Conservation (phyloP, 2,329 filamentous ascomycete species). For the Madurella fahalii region DNA sequence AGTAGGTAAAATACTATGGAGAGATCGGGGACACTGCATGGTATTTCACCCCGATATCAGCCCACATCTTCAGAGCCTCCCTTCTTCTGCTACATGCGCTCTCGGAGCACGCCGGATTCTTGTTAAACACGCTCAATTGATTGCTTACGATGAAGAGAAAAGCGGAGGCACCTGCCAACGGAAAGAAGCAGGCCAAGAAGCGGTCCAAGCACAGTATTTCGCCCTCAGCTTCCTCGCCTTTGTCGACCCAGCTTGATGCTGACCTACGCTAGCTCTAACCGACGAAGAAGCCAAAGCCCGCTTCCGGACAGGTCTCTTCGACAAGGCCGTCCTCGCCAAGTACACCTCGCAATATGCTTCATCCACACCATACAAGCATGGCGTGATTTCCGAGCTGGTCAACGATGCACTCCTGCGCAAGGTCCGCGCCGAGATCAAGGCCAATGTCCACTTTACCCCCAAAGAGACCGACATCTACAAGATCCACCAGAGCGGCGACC, state of each 20-base stretch:
- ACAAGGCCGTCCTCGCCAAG: slow-evolving; percentile 50
- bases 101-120: neutral
- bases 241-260: slow-evolving; percentile 4
- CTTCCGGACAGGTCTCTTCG: slow-evolving; percentile 65
- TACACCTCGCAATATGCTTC: slow-evolving; percentile 61
- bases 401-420: slow-evolving; percentile 75
- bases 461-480: slow-evolving; percentile 99
- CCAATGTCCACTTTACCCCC: slow-evolving; percentile 90
- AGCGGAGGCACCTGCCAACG: slow-evolving; percentile 44
- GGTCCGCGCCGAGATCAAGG: slow-evolving; percentile 83
- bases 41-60: slow-evolving; percentile 24
- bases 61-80: slow-evolving; percentile 14
- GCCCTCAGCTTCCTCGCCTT: neutral
- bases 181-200: slow-evolving; percentile 47
- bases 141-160: slow-evolving; percentile 56
- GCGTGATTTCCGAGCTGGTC: slow-evolving; percentile 79
- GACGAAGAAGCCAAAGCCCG: slow-evolving; percentile 50
- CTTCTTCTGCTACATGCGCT: slow-evolving; percentile 4
- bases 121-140: slow-evolving; percentile 22
- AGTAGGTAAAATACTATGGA: neutral
- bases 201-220: slow-evolving; percentile 46
- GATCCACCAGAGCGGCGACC: slow-evolving; percentile 96
- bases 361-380: slow-evolving; percentile 80
- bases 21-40: neutral
- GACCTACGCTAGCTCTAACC: slow-evolving; percentile 39